Evolutionary conservation across 139 green algal species (phyloP), one percentile per base, ranked within the genome.

Genomic region (Spirogloea muscicola): DNA sequence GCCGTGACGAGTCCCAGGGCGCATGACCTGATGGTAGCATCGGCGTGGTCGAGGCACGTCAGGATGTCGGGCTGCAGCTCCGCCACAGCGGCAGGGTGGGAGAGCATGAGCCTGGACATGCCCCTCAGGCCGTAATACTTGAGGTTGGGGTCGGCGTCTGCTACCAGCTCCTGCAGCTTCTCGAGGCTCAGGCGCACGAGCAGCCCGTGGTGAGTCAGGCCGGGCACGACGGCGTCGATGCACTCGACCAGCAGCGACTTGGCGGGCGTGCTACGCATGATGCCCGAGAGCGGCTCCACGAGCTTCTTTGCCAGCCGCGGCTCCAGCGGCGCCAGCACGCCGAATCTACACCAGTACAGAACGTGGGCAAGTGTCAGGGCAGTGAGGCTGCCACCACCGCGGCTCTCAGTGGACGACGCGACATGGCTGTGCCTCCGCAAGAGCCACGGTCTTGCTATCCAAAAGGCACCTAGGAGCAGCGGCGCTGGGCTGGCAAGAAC

Each of bases 161-260:
- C 52, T 44, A 86, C 43, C 34, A 87, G 25, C 18, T 25, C 55
- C 10, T 27, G 25, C 36, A 82, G 46, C 59, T 38, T 59, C 68
- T 81, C 42, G 18, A 66, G n/a, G n/a, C n/a, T n/a, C n/a, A n/a
- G n/a, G n/a, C n/a, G n/a, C n/a, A n/a, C n/a, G n/a, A n/a, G n/a
- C n/a, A n/a, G n/a, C n/a, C n/a, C n/a, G n/a, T n/a, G n/a, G n/a
- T n/a, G n/a, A n/a, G n/a, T n/a, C n/a, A n/a, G n/a, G 21, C 81
- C 65, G 44, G 37, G n/a, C 18, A 62, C 62, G 41, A 72, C 60
- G 36, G 73, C 76, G 34, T 52, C 57, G 34, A 87, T 67, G 75
- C 83, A 86, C 62, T 87, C 83, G 41, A 81, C 80, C 39, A 84
- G 61, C 40, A 87, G 83, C 27, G 74, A 82, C 66, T 84, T 86